Conservation (phyloP, 1,139 yeast species). For the Taphrina pruni region DNA sequence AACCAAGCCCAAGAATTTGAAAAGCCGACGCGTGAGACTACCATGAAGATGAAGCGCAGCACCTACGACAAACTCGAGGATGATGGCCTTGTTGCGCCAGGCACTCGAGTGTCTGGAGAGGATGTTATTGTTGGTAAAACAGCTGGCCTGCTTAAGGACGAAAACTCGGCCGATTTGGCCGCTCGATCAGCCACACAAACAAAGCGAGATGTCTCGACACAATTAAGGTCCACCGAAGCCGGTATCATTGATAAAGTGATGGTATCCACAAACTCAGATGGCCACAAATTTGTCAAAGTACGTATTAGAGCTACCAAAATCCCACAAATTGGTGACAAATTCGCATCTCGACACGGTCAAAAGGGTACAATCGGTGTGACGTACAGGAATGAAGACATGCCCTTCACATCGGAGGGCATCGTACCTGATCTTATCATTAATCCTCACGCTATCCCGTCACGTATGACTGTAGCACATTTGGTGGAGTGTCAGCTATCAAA, state of each 20-base stretch:
- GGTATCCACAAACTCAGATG: constrained; percentile 96
- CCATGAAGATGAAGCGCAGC: constrained; percentile 94
- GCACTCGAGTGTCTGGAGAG: constrained; percentile 97
- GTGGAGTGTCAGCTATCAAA: constrained; percentile 95
- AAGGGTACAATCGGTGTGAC: constrained; percentile 99
- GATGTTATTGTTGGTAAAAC: constrained; percentile 98
- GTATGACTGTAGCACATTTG: constrained; percentile 99
- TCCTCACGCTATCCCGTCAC: constrained; percentile 99
- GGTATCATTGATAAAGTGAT: constrained; percentile 98
- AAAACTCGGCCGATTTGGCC: constrained; percentile 89
- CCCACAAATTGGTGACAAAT: constrained; percentile 99
- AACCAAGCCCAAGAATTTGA: constrained; percentile 59
- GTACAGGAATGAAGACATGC: constrained; percentile 98
- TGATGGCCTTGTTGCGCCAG: constrained; percentile 97
- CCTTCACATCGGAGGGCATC: constrained; percentile 93
- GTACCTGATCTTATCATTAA: constrained; percentile 97
- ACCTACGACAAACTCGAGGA: constrained; percentile 97
- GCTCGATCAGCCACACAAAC: constrained; percentile 98
- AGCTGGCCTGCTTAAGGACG: constrained; percentile 92
- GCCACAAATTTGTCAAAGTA: constrained; percentile 94
- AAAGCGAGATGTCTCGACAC: constrained; percentile 97
- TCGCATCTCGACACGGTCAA: constrained; percentile 99
- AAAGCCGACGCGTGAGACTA: constrained; percentile 81
- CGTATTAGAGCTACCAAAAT: constrained; percentile 98
- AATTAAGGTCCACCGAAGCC: constrained; percentile 92